Base-by-base conservation (phyloP, 1,284 basidiomycete genomes). In the Hemileia vastatrix region DNA sequence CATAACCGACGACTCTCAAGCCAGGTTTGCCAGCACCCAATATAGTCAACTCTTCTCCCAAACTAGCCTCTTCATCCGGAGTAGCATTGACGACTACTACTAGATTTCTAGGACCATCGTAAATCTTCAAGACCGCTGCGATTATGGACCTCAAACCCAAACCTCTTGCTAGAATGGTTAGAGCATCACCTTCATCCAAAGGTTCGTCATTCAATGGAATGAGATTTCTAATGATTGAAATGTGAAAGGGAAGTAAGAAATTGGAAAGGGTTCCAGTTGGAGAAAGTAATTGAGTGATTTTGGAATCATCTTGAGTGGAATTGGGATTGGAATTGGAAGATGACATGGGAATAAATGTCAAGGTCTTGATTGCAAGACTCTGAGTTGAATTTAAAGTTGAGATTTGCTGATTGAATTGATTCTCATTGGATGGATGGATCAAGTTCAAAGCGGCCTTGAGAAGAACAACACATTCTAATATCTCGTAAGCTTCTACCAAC, bases 1-100 rank as follows among this genome's bases (percentile, higher is more conserved):
- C 92, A 72, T 90, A 89, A 0, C 84, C 86, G 2, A 97, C 83
- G 8, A 87, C 81, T 15, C 90, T 81, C 63, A 97, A 78, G 0
- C 91, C 90, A 0, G 90, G 91, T 68, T 84, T 86, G 64, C 88
- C 79, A 66, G 90, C 91, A 1, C 93, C 92, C 82, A 95, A 87
- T 19, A 91, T 85, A 0, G 89, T 87, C 6, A 98, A 81, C 72
- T 96, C 90, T 69, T 96, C 91, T 0, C 89, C 90, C 47, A 97
- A 88, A 0, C 87, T 90, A 0, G 84, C 81, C 72, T 95, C 92
- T 73, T 97, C 94, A 66, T 93, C 88, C 1, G 83, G 81, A 0
- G 76, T 83, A 0, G 93, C 91, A 75, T 94, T 94, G 60, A 97
- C 85, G 9, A 96, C 80, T 3, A 97, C 78, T 48, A 97, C 82